Evolutionary conservation across 2,329 filamentous ascomycete species (phyloP).

Genomic region (Waltergamsia citrina): DNA sequence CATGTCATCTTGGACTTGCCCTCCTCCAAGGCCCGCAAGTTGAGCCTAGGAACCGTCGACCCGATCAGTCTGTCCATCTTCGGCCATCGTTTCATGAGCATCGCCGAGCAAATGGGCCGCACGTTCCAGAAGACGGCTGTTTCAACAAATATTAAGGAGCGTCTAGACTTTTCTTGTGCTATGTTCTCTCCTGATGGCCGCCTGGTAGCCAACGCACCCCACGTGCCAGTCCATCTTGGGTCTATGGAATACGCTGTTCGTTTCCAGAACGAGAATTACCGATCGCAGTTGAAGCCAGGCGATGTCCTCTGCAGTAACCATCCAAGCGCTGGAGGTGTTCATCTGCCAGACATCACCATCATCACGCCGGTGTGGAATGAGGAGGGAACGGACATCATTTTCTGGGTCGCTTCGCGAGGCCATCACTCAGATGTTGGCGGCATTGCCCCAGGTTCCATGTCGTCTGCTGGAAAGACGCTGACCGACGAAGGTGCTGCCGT

Average conservation of each 20-base stretch:
- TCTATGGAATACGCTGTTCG: conserved; percentile 69
- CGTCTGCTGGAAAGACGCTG: conserved; percentile 58
- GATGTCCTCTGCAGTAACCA: conserved; percentile 61
- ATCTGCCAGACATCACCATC: conserved; percentile 27
- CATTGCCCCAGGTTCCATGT: conserved; percentile 76
- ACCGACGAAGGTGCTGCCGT: conserved; percentile 58
- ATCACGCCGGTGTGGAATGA: conserved; percentile 23
- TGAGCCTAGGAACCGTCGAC: conserved; percentile 37
- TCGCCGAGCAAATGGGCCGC: conserved; percentile 73
- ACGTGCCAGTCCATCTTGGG: conserved; percentile 69
- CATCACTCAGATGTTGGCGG: conserved; percentile 51
- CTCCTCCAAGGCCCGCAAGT: neutral
- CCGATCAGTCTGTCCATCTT: conserved; percentile 68
- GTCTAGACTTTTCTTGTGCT: conserved; percentile 70
- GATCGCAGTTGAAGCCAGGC: conserved; percentile 55
- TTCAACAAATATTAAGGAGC: conserved; percentile 69
- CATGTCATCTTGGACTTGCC: conserved; percentile 4
- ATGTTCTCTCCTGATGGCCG: conserved; percentile 65
- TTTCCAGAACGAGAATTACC: conserved; percentile 59
- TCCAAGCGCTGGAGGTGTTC: conserved; percentile 24
- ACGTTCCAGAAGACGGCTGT: conserved; percentile 69
- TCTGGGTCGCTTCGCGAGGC: conserved; percentile 17
- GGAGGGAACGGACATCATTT: conserved; percentile 19
- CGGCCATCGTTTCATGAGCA: conserved; percentile 71
- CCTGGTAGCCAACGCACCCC: conserved; percentile 65